A percentile compares a stretch with the other conserved stretches of the same genome.
Evolutionary conservation across 768 basidiomycete species (phyloP).

Genomic region (Suillus bovinus): DNA sequence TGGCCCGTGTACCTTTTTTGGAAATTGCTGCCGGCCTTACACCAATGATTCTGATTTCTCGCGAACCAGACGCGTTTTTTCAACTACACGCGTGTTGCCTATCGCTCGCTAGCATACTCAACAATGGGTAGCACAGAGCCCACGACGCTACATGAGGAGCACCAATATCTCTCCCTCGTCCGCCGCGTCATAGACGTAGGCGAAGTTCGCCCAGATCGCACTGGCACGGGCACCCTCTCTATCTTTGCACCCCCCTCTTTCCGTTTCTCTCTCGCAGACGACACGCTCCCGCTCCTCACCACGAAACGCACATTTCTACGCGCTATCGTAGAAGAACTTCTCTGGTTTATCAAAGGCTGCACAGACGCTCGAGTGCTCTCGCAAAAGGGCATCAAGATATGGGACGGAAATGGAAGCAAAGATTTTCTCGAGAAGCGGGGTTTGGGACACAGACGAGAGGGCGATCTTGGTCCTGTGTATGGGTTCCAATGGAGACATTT

Average conservation of each 20-base stretch:
- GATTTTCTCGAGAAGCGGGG: conserved; percentile 86
- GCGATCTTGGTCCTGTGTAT: conserved; percentile 96
- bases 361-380: conserved; percentile 81
- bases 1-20: background rate
- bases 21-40: background rate
- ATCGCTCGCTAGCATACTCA: background rate
- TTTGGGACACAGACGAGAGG: conserved; percentile 79
- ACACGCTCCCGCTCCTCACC: conserved; percentile 84
- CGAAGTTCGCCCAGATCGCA: conserved; percentile 83
- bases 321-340: conserved; percentile 89
- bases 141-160: conserved; percentile 64
- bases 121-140: conserved; percentile 11
- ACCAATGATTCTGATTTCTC: too few relatives aligned
- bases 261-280: conserved; percentile 81
- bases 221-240: conserved; percentile 91
- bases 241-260: conserved; percentile 89
- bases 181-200: conserved; percentile 72
- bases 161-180: conserved; percentile 88
- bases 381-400: conserved; percentile 88
- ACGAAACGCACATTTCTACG: conserved; percentile 94
- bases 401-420: conserved; percentile 94
- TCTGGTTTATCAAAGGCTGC: conserved; percentile 89
- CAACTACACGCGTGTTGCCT: background rate
- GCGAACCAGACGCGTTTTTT: background rate
- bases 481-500: conserved; percentile 98